Conservation (phyloP, 2,329 filamentous ascomycete genomes). For the Aspergillus niger region DNA sequence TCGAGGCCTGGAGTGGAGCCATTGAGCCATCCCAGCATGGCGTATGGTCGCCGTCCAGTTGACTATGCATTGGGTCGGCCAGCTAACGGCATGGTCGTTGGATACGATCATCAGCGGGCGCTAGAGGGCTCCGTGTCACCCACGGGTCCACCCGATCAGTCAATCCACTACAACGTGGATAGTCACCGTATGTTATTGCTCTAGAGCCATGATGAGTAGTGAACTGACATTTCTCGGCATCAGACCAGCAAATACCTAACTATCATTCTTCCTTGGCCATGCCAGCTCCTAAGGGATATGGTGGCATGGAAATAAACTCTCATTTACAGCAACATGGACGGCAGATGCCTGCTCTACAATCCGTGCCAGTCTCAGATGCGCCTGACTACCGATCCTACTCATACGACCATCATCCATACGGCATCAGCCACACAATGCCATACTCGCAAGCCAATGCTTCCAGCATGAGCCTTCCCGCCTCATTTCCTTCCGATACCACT, state of each 20-base stretch:
- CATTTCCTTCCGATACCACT: conserved; percentile 34
- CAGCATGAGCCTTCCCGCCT: conserved; percentile 38
- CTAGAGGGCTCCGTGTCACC: conserved; percentile 39
- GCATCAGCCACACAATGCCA: conserved; percentile 32
- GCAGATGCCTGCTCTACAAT: conserved; percentile 33
- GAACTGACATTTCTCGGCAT: neutral
- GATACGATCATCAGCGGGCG: conserved; percentile 32
- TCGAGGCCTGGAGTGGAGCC: conserved; percentile 29
- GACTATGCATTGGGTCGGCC: conserved; percentile 32
- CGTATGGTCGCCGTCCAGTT: conserved; percentile 32
- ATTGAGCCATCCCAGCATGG: conserved; percentile 25
- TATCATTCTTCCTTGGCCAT: conserved; percentile 32
- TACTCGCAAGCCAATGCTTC: conserved; percentile 38
- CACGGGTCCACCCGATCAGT: conserved; percentile 30
- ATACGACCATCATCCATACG: conserved; percentile 31
- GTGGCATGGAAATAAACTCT: conserved; percentile 28
- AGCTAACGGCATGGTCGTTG: conserved; percentile 28
- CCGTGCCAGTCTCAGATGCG: conserved; percentile 35
- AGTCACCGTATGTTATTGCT: conserved; percentile 27
- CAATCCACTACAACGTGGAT: conserved; percentile 33
- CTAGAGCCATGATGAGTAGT: neutral
- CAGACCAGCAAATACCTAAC: conserved; percentile 33
- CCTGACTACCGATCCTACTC: conserved; percentile 39
- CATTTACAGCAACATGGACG: conserved; percentile 30
- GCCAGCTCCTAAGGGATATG: conserved; percentile 30